phyloP scores from a whole-genome alignment of 1,139 yeast species.

The Kurtzmaniella quercitrusa region DNA sequence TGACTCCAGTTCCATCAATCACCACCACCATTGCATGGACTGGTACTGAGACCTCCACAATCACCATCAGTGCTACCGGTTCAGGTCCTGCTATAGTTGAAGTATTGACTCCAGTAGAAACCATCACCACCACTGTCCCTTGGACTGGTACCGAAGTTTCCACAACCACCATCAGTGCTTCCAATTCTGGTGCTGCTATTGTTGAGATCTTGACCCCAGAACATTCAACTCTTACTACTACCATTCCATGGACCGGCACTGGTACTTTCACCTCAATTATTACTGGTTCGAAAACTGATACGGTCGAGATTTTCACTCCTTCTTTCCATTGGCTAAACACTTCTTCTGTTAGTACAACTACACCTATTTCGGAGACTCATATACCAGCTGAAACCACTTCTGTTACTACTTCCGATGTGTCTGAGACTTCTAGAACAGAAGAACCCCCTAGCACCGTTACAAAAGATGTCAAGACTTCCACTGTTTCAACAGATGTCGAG shows the following conservation, averaged over 20 bases:
- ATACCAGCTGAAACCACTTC: neutral
- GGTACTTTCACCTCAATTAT: neutral
- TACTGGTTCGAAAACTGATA: neutral
- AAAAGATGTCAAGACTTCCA: neutral
- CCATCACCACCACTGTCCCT: conserved; percentile 8
- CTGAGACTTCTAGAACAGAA: conserved; percentile 5
- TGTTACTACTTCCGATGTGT: conserved; percentile 4
- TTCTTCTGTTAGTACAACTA: conserved; percentile 3
- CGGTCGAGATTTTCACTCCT: neutral
- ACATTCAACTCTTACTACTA: conserved; percentile 7
- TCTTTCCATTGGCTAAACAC: neutral
- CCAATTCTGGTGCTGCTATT: neutral
- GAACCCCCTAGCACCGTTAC: conserved; percentile 2
- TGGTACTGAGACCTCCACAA: neutral
- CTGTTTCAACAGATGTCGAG: neutral
- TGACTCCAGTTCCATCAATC: neutral
- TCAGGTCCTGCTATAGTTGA: neutral
- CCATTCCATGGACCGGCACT: conserved; percentile 10
- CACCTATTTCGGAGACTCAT: conserved; percentile 1
- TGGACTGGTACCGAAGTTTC: conserved; percentile 8
- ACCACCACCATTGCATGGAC: neutral
- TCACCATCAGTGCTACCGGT: neutral
- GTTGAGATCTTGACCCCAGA: conserved; percentile 12
- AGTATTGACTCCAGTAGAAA: neutral
- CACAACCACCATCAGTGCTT: neutral